Percentiles rank a stretch among this genome's conserved stretches.
Conservation (phyloP, 2,329 filamentous ascomycete genomes). For the Monosporascus sp. region DNA sequence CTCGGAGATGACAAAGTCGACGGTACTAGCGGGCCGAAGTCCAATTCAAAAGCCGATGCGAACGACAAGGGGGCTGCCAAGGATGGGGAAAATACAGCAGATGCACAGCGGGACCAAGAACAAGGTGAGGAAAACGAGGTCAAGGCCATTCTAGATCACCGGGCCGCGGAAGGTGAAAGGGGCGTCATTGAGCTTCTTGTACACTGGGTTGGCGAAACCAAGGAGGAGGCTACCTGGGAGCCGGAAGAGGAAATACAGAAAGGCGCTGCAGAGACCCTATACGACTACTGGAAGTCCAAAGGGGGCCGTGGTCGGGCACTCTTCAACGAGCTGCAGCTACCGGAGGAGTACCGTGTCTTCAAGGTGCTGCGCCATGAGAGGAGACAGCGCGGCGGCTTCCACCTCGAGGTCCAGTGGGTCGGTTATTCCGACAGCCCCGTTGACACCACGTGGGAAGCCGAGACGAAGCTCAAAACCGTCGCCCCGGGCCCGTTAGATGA, state of each 20-base stretch:
- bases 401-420: constrained; percentile 28
- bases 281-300: constrained; percentile 26
- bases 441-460: constrained; percentile 25
- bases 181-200: constrained; percentile 25
- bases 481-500: constrained; percentile 17
- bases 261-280: constrained; percentile 26
- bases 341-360: constrained; percentile 23
- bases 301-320: constrained; percentile 25
- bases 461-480: constrained; percentile 21
- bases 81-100: not conserved
- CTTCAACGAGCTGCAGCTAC: constrained; percentile 20
- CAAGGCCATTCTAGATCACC: constrained; percentile 19
- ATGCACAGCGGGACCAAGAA: constrained; percentile 8
- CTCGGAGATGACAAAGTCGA: not conserved
- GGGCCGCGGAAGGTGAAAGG: constrained; percentile 13
- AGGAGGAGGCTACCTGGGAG: constrained; percentile 27
- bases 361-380: constrained; percentile 23
- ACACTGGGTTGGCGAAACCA: constrained; percentile 22
- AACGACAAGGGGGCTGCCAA: constrained; percentile 12
- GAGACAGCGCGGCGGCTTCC: constrained; percentile 19
- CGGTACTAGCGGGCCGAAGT: not conserved
- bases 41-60: not conserved
- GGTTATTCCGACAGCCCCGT: constrained; percentile 21
- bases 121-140: constrained; percentile 22
- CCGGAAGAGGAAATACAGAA: constrained; percentile 28